These are phyloP conservation scores for Euphrasia confusa DNA, from an alignment of 257 asterid species.

Conservation along the genomic window DNA sequence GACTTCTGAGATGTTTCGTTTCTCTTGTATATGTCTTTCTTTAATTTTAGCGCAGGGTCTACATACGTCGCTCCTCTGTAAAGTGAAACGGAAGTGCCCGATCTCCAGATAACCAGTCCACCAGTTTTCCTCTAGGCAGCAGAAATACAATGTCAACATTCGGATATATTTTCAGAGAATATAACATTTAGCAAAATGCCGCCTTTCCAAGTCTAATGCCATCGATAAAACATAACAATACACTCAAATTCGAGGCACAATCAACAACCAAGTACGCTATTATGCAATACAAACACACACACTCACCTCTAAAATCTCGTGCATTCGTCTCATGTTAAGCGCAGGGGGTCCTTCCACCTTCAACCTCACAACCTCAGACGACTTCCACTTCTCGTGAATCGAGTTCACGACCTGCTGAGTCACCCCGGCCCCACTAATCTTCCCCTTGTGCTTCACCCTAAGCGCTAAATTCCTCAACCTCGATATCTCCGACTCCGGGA, in stretches of 20 bases:
- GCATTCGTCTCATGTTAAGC: conserved; percentile 87
- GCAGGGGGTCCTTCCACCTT: conserved; percentile 91
- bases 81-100: conserved; percentile 81
- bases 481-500: conserved; percentile 66
- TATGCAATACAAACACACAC: conserved; percentile 2
- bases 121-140: conserved; percentile 86
- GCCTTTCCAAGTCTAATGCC: too few relatives aligned
- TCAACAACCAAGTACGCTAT: conserved; percentile 12
- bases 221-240: not conserved
- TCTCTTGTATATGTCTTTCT: conserved; percentile 34
- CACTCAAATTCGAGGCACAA: conserved; percentile 6
- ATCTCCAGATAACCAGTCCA: conserved; percentile 95
- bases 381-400: conserved; percentile 79
- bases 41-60: conserved; percentile 37
- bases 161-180: not conserved
- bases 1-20: conserved; percentile 36
- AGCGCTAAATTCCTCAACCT: conserved; percentile 73
- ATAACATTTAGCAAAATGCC: not conserved
- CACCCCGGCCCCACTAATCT: conserved; percentile 70
- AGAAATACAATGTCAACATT: conserved; percentile 22
- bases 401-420: conserved; percentile 71
- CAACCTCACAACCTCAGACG: conserved; percentile 76
- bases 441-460: conserved; percentile 62
- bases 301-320: conserved; percentile 70
- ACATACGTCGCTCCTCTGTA: conserved; percentile 79